Base-by-base conservation (phyloP, 2,329 filamentous ascomycete species). In the Colletotrichum phormii region DNA sequence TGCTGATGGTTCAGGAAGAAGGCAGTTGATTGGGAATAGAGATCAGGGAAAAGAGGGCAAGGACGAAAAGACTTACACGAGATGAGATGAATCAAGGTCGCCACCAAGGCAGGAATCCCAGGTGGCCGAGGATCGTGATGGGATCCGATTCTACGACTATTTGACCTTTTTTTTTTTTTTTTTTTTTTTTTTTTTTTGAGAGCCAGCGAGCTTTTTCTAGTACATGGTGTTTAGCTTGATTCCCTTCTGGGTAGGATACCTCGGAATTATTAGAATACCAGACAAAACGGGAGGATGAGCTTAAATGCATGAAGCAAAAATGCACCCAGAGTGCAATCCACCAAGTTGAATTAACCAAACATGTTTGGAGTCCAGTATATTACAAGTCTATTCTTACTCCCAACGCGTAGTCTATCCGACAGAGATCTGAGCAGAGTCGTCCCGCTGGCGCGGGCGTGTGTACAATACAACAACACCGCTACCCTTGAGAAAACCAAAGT, bases 101-200 rank as follows among this genome's bases (percentile, higher is more conserved):
- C 53, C 60, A 57, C 65, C 53, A 37, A 64, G 65, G 65, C 70
- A 60, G 65, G 65, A n/a, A 60, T 58, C 42, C 53, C 29, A 18
- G 29, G 66, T 64, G 54, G 65, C 58, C 15, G 11, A 24, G 29
- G 33, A 64, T 37, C 54, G 54, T 54, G n/a, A 18, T 18, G 58
- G 26, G 24, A 18, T 54, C 26, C 46, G 54, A 53, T 64, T 64
- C 46, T 13, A 60, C 46, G 65, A 55, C 33, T 29, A 42, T 70
- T 70, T 42, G 42, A 42, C 2, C 1, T 60, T 67, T 26, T 26
- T 54, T 67, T n/a, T n/a, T n/a, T n/a, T n/a, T n/a, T n/a, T n/a
- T n/a, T n/a, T n/a, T n/a, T n/a, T n/a, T n/a, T 6, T 31, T 51
- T 22, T n/a, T 26, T 0, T 24, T 13, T 13, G 6, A 18, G 42